Percentiles rank a stretch among this genome's conserved stretches.
These are phyloP conservation scores for Aspergillus nomiae DNA, from an alignment of 2,329 filamentous ascomycete species.

Conservation along the genomic window DNA sequence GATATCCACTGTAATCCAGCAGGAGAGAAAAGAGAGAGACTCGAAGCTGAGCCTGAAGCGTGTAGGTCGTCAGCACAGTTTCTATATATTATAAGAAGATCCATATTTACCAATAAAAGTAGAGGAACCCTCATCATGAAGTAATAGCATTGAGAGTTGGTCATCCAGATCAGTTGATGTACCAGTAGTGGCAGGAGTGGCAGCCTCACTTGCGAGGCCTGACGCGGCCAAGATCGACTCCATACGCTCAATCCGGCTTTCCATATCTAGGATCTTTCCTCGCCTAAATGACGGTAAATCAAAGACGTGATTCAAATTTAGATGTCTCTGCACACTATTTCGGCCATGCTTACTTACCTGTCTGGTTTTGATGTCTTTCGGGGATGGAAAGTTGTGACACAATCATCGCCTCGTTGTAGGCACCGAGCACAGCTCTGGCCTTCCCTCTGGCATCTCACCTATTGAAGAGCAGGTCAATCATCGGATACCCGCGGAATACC, in stretches of 20 bases:
- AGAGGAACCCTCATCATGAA: slow-evolving; percentile 1
- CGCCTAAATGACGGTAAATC: not conserved
- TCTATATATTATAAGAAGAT: not conserved
- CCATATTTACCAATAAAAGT: slow-evolving; percentile 1
- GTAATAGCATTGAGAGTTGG: not conserved
- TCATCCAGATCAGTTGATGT: not conserved
- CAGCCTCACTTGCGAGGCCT: not conserved
- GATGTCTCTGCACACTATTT: not conserved
- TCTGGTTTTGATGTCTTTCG: not conserved
- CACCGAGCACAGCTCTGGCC: not conserved
- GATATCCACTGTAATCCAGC: slow-evolving; percentile 1
- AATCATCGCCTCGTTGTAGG: not conserved
- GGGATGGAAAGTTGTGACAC: not conserved
- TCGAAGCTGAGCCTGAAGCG: not conserved
- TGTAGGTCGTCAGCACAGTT: not conserved
- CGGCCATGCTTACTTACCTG: not conserved
- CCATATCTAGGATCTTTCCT: not conserved
- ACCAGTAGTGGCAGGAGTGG: not conserved
- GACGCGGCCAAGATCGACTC: slow-evolving; percentile 1
- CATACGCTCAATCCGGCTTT: slow-evolving; percentile 2
- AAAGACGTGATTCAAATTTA: not conserved
- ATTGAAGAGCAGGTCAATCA: not conserved
- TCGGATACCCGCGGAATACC: not conserved
- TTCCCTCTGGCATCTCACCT: slow-evolving; percentile 1
- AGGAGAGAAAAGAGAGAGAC: slow-evolving; percentile 1